Evolutionary conservation across 352 stramenopile genomes (phyloP), one percentile per base, ranked within the genome.

Genomic region (Phytophthora aleatoria): DNA sequence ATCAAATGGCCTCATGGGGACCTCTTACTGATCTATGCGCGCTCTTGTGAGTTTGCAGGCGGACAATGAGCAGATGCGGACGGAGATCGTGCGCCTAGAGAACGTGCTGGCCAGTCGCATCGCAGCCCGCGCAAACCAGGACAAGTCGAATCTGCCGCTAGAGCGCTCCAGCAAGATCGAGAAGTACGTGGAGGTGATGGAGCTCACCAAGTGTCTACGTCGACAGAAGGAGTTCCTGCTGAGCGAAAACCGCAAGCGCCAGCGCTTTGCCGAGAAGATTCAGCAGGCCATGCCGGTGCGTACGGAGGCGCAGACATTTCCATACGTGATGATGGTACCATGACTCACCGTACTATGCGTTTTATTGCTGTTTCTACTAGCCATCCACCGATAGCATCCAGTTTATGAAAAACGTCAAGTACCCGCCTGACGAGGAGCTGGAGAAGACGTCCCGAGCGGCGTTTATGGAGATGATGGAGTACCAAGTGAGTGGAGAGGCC

Each of bases 321-420:
- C 10, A 12, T 41, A 12, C 31, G 8, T 36, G 6, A 9, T 36
- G 35, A 41, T 50, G 43, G 9, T 3, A 10, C 3, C 0, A 41
- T 33, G 39, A 16, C 2, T 38, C 28, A 20, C 24, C n/a, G 13
- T 49, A 8, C 24, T 47, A 66, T 45, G 45, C 39, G 47, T 57
- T 3, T 50, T 39, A 16, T 47, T 64, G 43, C 61, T 64, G 27
- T 28, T 71, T 11, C 20, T 27, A 24, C 7, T 50, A 93, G 81
- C 85, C 83, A 8, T 91, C 85, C 9, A 94, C 85, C 5, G 83
- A 94, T 62, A 92, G 83, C 65, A 89, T 94, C 49, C 85, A 94
- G 71, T 92, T 94, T 67, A 91, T 94, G 83, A 92, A 92, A 67
- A 94, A 91, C 35, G 84, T 94, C 62, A 94, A 92, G 68, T 91